Conservation (phyloP, 345 rosid genomes). For the Euphorbia peplus region DNA sequence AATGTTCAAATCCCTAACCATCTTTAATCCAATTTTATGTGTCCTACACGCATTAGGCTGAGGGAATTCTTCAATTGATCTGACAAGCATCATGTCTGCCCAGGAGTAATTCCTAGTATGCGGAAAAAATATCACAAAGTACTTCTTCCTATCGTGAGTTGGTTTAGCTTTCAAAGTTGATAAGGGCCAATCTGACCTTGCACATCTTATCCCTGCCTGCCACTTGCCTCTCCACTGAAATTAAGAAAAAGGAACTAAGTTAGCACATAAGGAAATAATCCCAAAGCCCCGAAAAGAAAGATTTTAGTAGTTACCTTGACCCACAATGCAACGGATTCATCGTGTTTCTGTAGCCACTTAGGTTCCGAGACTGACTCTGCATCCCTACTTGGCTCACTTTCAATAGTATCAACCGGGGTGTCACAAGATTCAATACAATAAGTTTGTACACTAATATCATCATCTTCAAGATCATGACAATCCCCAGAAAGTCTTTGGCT, state of each 20-base stretch:
- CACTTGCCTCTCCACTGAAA: constrained; percentile 97
- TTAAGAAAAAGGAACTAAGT: constrained; percentile 28
- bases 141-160: constrained; percentile 88
- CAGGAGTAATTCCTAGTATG: constrained; percentile 93
- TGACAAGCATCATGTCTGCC: constrained; percentile 93
- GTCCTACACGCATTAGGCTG: constrained; percentile 83
- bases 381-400: constrained; percentile 48
- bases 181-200: constrained; percentile 89
- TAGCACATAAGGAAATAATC: neutral
- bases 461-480: constrained; percentile 52
- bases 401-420: constrained; percentile 47
- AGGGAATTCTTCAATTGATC: constrained; percentile 69
- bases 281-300: neutral
- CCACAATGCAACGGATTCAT: constrained; percentile 89
- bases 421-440: constrained; percentile 31
- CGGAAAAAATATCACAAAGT: constrained; percentile 87
- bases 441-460: constrained; percentile 38
- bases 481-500: constrained; percentile 42
- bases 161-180: constrained; percentile 94
- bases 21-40: constrained; percentile 67
- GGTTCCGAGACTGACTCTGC: constrained; percentile 61
- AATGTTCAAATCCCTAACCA: constrained; percentile 79
- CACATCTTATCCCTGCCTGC: constrained; percentile 95
- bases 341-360: constrained; percentile 76
- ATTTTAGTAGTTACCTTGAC: constrained; percentile 63